Percentiles rank a stretch among this genome's conserved stretches.
Conservation (phyloP, 1,284 basidiomycete species). For the Anthracocystis walkeri region DNA sequence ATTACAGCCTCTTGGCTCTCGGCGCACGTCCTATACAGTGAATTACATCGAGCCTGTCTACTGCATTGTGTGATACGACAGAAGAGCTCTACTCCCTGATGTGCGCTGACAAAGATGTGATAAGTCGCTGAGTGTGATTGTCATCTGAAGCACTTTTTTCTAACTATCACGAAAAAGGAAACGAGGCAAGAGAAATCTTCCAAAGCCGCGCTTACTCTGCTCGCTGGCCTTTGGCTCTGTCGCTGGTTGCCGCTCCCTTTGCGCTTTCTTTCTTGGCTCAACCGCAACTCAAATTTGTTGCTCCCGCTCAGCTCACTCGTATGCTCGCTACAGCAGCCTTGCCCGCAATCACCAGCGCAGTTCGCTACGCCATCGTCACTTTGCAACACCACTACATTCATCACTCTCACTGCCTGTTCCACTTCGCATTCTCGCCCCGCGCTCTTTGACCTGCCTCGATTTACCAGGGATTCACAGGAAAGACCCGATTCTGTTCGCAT, state of each 20-base stretch:
- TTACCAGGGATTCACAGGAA: background rate
- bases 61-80: no score
- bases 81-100: no score
- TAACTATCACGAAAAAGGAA: background rate
- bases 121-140: no score
- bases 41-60: no score
- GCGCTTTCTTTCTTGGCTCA: slow-evolving; percentile 1
- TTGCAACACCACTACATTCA: slow-evolving; percentile 2
- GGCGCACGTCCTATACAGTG: no score
- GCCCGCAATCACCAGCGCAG: background rate
- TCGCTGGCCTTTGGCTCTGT: background rate
- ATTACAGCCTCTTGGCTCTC: no score
- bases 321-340: background rate
- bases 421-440: background rate
- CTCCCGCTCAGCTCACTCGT: background rate
- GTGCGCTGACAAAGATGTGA: no score
- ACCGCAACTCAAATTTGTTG: slow-evolving; percentile 4
- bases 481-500: background rate
- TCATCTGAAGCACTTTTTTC: background rate
- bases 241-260: background rate
- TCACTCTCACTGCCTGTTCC: background rate
- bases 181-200: slow-evolving; percentile 4
- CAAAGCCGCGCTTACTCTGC: background rate
- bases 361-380: slow-evolving; percentile 3
- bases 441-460: background rate